Evolutionary conservation across 73 alveolate genomes (phyloP), one percentile per base, ranked within the genome.

Genomic region (Tetrahymena thermophila): DNA sequence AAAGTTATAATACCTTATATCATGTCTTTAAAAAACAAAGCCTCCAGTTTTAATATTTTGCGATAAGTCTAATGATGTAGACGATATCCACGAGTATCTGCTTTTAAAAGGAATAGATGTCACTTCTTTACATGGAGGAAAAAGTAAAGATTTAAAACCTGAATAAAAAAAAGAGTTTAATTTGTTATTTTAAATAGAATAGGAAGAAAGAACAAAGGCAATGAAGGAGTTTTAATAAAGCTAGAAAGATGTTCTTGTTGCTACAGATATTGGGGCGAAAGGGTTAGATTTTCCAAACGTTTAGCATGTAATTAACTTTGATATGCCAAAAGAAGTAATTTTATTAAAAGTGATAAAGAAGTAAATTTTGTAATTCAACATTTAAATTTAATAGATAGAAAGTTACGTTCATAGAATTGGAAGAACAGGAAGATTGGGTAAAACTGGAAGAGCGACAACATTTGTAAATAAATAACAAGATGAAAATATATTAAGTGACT

Each of bases 221-320:
- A 93, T 98, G 42, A 96, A 98, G 25, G 94, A 96, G 38, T 98
- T 98, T 94, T 96, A 95, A 93, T 94, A 83, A 93, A 98, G 98
- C 23, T 85, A 98, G 35, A 93, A 97, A 23, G 97, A 96, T 96
- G 98, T 98, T 85, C 94, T 98, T 85, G 97, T 97, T n/a, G 99
- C 99, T 43, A 97, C 99, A 17, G 99, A 98, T 96, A 98, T 98
- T 28, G 99, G 99, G 16, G 98, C 99, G 94, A 96, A 98, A 94
- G 99, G 99, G 10, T 94, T 98, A 34, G 98, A 97, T 96, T 97
- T 98, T 93, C 98, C 98, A 0, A 97, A 98, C 43, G 98, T 98
- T 43, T 95, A 96, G 95, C 98, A 96, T 97, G 98, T 98, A 43
- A 96, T 98, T n/a, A 98, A 98, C 97, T 98, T 97, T 96, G 99